Conservation (phyloP, 2,329 filamentous ascomycete species). For the Colletotrichum graminicola region DNA sequence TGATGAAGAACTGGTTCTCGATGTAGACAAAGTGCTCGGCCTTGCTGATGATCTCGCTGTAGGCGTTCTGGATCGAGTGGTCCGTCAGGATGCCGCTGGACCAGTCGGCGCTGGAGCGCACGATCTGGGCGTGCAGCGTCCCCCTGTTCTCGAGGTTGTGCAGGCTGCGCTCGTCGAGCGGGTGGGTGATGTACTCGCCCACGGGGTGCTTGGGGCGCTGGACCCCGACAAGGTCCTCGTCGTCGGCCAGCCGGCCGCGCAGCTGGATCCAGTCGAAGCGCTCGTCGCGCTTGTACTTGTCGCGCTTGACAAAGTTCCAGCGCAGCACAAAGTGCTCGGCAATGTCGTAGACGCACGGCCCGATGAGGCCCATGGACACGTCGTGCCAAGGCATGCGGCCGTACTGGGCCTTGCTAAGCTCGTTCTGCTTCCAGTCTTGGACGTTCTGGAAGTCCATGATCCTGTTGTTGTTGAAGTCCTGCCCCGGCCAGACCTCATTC, state of each 20-base stretch:
- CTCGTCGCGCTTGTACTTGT: conserved; percentile 94
- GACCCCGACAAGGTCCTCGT: conserved; percentile 89
- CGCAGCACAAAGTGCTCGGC: conserved; percentile 94
- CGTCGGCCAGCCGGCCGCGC: conserved; percentile 78
- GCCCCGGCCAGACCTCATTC: conserved; percentile 91
- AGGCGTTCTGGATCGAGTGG: conserved; percentile 89
- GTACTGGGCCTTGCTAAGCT: conserved; percentile 89
- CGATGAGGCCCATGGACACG: conserved; percentile 90
- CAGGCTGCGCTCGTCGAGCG: conserved; percentile 74
- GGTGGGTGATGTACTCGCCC: conserved; percentile 88
- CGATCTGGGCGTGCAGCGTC: conserved; percentile 83
- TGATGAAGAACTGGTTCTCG: conserved; percentile 99
- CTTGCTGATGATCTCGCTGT: conserved; percentile 84
- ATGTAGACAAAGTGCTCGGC: conserved; percentile 97
- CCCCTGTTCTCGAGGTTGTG: conserved; percentile 77
- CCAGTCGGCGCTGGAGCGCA: conserved; percentile 94
- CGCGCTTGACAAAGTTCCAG: conserved; percentile 97
- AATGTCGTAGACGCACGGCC: conserved; percentile 91
- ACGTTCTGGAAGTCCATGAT: conserved; percentile 96
- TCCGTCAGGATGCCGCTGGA: conserved; percentile 89
- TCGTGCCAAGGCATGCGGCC: conserved; percentile 99
- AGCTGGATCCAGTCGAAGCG: conserved; percentile 88
- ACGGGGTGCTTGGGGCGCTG: conserved; percentile 91
- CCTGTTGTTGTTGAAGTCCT: conserved; percentile 98
- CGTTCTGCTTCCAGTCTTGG: conserved; percentile 91